Conservation (phyloP, 768 basidiomycete species). For the Phaeolepiota aurea region DNA sequence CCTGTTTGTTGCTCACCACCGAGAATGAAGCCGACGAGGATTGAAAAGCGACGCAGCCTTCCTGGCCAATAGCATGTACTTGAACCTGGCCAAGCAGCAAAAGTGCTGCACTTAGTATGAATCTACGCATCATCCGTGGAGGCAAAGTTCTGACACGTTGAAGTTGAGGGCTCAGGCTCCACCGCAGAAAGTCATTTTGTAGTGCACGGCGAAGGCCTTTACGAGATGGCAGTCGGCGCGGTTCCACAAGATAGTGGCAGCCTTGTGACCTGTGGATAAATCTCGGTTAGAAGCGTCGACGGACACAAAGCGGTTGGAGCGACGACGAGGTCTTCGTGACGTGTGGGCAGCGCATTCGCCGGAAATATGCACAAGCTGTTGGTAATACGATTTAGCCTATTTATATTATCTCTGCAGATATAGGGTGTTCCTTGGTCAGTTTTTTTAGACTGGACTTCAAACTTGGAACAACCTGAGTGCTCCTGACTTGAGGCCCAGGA, state of each 20-base stretch:
- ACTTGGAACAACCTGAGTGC: too few relatives aligned
- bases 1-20: slow-evolving; percentile 34
- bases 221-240: background rate
- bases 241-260: background rate
- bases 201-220: background rate
- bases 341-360: background rate
- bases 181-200: background rate
- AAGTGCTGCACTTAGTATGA: slow-evolving; percentile 3
- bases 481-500: too few relatives aligned
- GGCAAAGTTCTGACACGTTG: too few relatives aligned
- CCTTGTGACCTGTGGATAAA: background rate
- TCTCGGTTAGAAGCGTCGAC: too few relatives aligned
- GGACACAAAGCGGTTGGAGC: background rate
- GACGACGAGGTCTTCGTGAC: background rate
- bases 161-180: too few relatives aligned
- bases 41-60: slow-evolving; percentile 36
- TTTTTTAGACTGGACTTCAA: too few relatives aligned
- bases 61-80: slow-evolving; percentile 38
- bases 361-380: background rate
- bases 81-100: slow-evolving; percentile 1
- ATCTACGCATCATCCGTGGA: slow-evolving; percentile 4
- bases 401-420: background rate
- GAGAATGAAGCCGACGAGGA: slow-evolving; percentile 28
- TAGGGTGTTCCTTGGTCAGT: background rate
- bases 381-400: too few relatives aligned